Conservation (phyloP, 129 eudicot species). For the Cynara cardunculus region DNA sequence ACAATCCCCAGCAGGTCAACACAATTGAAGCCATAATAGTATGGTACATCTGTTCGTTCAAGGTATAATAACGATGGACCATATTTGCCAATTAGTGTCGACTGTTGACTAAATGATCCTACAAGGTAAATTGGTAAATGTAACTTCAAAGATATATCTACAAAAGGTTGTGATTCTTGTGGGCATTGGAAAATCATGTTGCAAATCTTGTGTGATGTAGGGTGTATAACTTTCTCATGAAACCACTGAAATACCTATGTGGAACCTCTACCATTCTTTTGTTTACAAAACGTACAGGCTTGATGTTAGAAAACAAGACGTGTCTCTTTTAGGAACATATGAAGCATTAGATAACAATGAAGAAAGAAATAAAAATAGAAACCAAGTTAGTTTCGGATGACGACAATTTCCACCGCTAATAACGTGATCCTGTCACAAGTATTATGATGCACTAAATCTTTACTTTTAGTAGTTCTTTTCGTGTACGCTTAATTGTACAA, state of each 20-base stretch:
- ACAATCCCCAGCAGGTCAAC: not conserved
- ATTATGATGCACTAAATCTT: constrained; percentile 10
- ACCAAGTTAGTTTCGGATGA: constrained; percentile 29
- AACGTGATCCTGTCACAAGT: constrained; percentile 17
- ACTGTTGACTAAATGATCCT: not conserved
- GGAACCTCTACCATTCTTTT: constrained; percentile 5
- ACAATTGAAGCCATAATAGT: too few relatives aligned
- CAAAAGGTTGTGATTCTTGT: not conserved
- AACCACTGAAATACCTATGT: not conserved
- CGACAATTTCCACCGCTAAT: constrained; percentile 23
- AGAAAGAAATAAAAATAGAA: constrained; percentile 11
- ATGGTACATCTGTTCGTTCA: not conserved
- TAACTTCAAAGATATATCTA: not conserved
- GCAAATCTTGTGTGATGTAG: not conserved
- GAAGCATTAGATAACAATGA: constrained; percentile 10
- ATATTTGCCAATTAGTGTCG: not conserved
- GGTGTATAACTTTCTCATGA: not conserved
- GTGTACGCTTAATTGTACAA: constrained; percentile 16
- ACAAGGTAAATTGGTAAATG: not conserved
- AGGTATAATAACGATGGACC: not conserved
- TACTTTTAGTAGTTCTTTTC: constrained; percentile 21
- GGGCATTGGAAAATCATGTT: not conserved
- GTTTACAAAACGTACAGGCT: not conserved
- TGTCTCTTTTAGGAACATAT: not conserved
- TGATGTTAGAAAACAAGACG: not conserved